Percentiles rank a stretch among this genome's conserved stretches.
Conservation (phyloP, 2,329 filamentous ascomycete genomes). For the Simplicillium sp. region DNA sequence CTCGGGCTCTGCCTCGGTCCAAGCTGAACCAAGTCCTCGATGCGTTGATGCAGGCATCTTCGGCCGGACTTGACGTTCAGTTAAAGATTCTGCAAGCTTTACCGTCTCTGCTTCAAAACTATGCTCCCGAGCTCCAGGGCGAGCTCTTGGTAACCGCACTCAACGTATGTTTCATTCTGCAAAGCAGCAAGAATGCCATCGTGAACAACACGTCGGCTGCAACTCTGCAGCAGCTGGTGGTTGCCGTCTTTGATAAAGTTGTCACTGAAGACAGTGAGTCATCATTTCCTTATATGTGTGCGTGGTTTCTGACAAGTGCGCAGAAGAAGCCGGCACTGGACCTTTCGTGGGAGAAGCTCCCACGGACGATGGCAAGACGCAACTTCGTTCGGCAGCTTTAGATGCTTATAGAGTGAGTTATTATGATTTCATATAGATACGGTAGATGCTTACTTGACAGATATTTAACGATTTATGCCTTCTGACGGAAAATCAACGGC, state of each 20-base stretch:
- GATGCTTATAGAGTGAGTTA: constrained; percentile 66
- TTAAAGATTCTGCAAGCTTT: constrained; percentile 91
- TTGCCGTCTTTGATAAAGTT: constrained; percentile 89
- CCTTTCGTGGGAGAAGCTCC: constrained; percentile 58
- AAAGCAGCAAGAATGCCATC: constrained; percentile 84
- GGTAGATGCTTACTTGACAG: constrained; percentile 23
- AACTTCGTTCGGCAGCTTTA: constrained; percentile 65
- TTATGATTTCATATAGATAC: neutral
- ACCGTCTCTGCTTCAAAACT: constrained; percentile 84
- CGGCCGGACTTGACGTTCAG: constrained; percentile 76
- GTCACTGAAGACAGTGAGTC: constrained; percentile 66
- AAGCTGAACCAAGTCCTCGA: constrained; percentile 81
- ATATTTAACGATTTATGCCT: constrained; percentile 87
- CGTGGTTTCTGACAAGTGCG: constrained; percentile 8
- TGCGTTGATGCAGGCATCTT: constrained; percentile 77
- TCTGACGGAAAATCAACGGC: constrained; percentile 73
- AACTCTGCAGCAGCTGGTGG: constrained; percentile 89
- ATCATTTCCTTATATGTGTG: neutral
- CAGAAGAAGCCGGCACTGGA: constrained; percentile 37
- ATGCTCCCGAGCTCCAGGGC: constrained; percentile 69
- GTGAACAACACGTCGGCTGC: constrained; percentile 94
- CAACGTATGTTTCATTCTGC: constrained; percentile 85
- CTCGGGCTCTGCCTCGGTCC: constrained; percentile 66
- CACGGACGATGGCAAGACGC: constrained; percentile 52
- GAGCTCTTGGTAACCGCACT: constrained; percentile 73